Conservation (phyloP, 2,329 filamentous ascomycete species). For the Colletotrichum plurivorum region DNA sequence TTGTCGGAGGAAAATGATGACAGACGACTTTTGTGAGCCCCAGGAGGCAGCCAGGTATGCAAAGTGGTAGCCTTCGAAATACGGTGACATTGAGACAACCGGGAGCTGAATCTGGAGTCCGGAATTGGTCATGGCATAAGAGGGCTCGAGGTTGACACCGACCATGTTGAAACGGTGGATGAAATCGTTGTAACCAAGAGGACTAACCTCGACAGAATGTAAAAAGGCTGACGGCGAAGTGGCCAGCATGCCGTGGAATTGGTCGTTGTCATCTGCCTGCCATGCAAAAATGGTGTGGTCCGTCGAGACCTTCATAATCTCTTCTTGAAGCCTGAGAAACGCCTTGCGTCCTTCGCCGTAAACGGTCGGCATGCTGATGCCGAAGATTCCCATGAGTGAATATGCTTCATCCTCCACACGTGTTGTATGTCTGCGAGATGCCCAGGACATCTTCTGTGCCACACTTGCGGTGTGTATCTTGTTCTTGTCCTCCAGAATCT, state of each 20-base stretch:
- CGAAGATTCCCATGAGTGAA: constrained; percentile 45
- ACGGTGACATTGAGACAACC: neutral
- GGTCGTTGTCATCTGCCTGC: neutral
- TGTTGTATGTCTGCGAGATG: constrained; percentile 41
- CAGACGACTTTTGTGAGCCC: neutral
- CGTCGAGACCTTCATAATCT: constrained; percentile 5
- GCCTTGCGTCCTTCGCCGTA: constrained; percentile 45
- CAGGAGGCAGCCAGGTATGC: neutral
- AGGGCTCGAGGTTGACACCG: neutral
- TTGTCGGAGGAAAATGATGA: constrained; percentile 1
- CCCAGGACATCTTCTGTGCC: constrained; percentile 47
- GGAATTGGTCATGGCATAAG: neutral
- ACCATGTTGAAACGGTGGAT: neutral
- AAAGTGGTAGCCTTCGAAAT: constrained; percentile 2
- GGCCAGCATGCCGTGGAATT: neutral
- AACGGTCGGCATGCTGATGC: constrained; percentile 45
- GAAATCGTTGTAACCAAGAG: neutral
- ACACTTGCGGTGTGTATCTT: constrained; percentile 38
- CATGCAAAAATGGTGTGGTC: constrained; percentile 18
- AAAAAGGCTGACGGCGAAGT: neutral
- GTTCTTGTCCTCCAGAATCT: neutral
- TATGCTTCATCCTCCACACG: constrained; percentile 44
- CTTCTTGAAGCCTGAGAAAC: constrained; percentile 41
- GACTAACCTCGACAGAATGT: neutral
- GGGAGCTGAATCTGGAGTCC: constrained; percentile 1